These are phyloP conservation scores for maize (Zea mays) DNA, from an alignment of 176 grass and related monocot species.

Conservation along the genomic window Zm-B73-REFERENCE-NAM-5.0 NC_050103.1:105414001-105414500, in stretches of 20 bases:
- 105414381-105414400: not conserved
- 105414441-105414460: slow-evolving; percentile 81
- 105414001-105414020: not conserved
- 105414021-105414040: no score
- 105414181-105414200: no score
- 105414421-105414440: slow-evolving; percentile 80
- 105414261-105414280: not conserved
- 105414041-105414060: no score
- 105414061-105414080: no score
- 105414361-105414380: not conserved
- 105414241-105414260: not conserved
- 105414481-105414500: slow-evolving; percentile 83
- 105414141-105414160: no score
- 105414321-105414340: not conserved
- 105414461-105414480: slow-evolving; percentile 80
- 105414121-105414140: no score
- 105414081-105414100: no score
- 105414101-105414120: no score
- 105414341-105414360: not conserved
- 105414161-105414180: no score
- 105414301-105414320: not conserved
- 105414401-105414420: not conserved
- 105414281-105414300: not conserved
- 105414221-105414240: not conserved
- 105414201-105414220: not conserved